phyloP scores from a whole-genome alignment of 2,329 filamentous ascomycete genomes.

The Calonectria hongkongensis region DNA sequence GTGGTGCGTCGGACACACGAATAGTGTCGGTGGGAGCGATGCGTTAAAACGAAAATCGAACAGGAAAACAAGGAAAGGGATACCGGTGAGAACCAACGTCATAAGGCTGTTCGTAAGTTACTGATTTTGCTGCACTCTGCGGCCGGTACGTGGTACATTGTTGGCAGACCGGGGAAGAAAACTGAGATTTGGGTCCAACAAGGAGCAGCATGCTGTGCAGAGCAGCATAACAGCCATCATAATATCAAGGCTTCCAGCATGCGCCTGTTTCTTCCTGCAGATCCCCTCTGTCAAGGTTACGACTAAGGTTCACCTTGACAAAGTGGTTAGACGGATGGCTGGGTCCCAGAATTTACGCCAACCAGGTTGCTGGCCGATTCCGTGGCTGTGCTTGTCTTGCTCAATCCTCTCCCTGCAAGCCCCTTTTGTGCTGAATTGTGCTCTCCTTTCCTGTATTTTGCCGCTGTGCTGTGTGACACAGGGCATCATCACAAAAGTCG shows the following conservation, averaged over 20 bases:
- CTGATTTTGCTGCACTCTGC: not conserved
- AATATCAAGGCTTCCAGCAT: slow-evolving; percentile 27
- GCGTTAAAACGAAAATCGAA: not conserved
- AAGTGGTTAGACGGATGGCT: slow-evolving; percentile 16
- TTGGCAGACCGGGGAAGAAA: slow-evolving; percentile 15
- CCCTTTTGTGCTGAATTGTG: slow-evolving; percentile 29
- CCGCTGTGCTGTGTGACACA: slow-evolving; percentile 20
- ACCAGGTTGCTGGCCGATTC: slow-evolving; percentile 8
- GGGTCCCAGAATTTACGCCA: slow-evolving; percentile 28
- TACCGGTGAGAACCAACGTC: slow-evolving; percentile 10
- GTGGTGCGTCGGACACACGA: slow-evolving; percentile 13
- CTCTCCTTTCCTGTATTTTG: not conserved
- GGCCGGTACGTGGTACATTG: not conserved
- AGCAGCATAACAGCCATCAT: slow-evolving; percentile 27
- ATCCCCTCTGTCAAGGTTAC: slow-evolving; percentile 24
- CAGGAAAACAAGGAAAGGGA: not conserved
- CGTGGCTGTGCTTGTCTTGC: not conserved
- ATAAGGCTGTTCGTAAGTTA: not conserved
- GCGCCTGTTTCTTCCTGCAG: slow-evolving; percentile 26
- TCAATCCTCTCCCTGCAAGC: slow-evolving; percentile 16
- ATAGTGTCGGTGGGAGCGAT: slow-evolving; percentile 29
- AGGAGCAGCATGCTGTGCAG: slow-evolving; percentile 18
- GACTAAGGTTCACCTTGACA: not conserved
- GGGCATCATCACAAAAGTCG: slow-evolving; percentile 30
- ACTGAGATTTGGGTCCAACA: slow-evolving; percentile 16